A percentile compares a stretch with the other conserved stretches of the same genome.
phyloP scores from a whole-genome alignment of 2,329 filamentous ascomycete species.

The Niveomyces coronatus region DNA sequence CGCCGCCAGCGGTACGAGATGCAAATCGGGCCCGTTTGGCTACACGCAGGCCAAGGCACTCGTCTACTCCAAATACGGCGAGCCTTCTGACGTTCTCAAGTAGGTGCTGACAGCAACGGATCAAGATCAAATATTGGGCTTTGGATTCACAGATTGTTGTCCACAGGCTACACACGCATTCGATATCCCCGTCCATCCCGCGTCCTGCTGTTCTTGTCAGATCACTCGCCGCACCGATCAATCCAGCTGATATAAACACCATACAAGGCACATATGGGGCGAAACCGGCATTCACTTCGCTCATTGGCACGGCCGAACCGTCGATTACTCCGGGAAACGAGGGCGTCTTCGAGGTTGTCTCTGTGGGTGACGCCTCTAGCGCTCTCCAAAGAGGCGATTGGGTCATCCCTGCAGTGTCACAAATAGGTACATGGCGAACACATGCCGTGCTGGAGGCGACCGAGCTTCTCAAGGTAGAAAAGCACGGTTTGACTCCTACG shows the following conservation, averaged over 20 bases:
- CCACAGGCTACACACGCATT: conserved; percentile 57
- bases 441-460: conserved; percentile 58
- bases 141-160: conserved; percentile 1
- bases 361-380: conserved; percentile 47
- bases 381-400: conserved; percentile 68
- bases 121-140: neutral
- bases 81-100: conserved; percentile 61
- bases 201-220: conserved; percentile 60
- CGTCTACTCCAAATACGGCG: conserved; percentile 63
- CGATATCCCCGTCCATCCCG: conserved; percentile 65
- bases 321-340: conserved; percentile 81
- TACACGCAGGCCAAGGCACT: conserved; percentile 82
- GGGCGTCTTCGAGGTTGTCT: conserved; percentile 82
- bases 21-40: conserved; percentile 57
- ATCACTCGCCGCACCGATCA: conserved; percentile 84
- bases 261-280: conserved; percentile 93
- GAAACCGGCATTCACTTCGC: conserved; percentile 65
- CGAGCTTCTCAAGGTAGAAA: conserved; percentile 59
- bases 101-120: conserved; percentile 19
- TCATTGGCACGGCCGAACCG: conserved; percentile 66
- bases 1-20: conserved; percentile 25
- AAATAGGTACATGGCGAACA: conserved; percentile 91
- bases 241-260: conserved; percentile 96
- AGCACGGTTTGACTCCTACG: conserved; percentile 56
- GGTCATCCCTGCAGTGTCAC: conserved; percentile 77